Percentiles rank a stretch among this genome's conserved stretches.
phyloP scores from a whole-genome alignment of 352 stramenopile species.

The Globisporangium solare region DNA sequence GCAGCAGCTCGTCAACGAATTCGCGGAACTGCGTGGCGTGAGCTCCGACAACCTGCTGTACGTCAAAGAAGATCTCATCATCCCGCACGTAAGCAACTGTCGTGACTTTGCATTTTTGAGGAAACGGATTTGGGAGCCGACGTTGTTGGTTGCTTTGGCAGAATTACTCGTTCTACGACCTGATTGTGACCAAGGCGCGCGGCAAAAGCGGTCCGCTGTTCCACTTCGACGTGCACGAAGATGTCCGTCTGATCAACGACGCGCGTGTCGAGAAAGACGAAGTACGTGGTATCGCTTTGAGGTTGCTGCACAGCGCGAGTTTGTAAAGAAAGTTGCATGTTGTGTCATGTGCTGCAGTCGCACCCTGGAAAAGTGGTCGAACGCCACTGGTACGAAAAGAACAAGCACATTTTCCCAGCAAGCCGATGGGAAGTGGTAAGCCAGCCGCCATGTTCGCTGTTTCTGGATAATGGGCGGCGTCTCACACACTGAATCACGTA shows the following conservation, averaged over 20 bases:
- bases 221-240: constrained; percentile 96
- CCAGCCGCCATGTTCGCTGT: background rate
- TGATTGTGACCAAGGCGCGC: constrained; percentile 96
- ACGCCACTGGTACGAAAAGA: constrained; percentile 97
- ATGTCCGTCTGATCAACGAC: constrained; percentile 91
- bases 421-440: constrained; percentile 95
- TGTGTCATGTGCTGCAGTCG: constrained; percentile 35
- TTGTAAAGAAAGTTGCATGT: background rate
- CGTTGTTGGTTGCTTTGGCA: constrained; percentile 23
- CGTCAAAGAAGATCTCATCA: constrained; percentile 98
- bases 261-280: constrained; percentile 96
- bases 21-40: constrained; percentile 90
- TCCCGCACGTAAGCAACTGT: constrained; percentile 77
- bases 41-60: constrained; percentile 95
- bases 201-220: constrained; percentile 97
- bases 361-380: constrained; percentile 98
- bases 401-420: constrained; percentile 99
- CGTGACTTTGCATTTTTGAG: background rate
- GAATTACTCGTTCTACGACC: constrained; percentile 98
- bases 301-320: background rate
- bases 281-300: constrained; percentile 17
- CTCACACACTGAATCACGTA: background rate
- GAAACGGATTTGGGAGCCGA: too few relatives aligned
- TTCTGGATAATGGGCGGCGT: background rate
- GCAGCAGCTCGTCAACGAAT: constrained; percentile 90